These are phyloP conservation scores for Candida sithepensis DNA, from an alignment of 805 yeast species.

Conservation along the genomic window DNA sequence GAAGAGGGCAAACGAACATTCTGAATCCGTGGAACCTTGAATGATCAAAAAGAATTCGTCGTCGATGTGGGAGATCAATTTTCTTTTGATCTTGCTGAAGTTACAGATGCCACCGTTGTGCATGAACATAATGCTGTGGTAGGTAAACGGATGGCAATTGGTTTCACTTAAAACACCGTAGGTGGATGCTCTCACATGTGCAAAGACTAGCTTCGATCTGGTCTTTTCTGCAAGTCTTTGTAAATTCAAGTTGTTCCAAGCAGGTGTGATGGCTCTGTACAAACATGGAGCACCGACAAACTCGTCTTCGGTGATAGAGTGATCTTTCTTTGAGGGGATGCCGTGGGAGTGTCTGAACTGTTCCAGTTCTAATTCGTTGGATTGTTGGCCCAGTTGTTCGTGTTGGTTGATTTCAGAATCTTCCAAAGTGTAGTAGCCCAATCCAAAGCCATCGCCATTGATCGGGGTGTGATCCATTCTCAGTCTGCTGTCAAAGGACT, in stretches of 20 bases:
- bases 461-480: conserved; percentile 89
- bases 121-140: conserved; percentile 89
- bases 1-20: conserved; percentile 88
- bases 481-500: conserved; percentile 86
- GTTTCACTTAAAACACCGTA: conserved; percentile 93
- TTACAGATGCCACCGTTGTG: conserved; percentile 90
- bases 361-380: background rate
- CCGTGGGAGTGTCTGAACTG: background rate
- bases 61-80: conserved; percentile 63
- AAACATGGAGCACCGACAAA: conserved; percentile 73
- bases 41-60: conserved; percentile 77
- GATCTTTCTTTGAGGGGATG: background rate
- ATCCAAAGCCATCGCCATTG: conserved; percentile 98
- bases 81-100: conserved; percentile 70
- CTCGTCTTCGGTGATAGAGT: conserved; percentile 9
- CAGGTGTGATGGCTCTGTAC: conserved; percentile 94
- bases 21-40: conserved; percentile 95
- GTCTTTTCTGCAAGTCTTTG: conserved; percentile 87
- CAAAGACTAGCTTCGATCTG: conserved; percentile 78
- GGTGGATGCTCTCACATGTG: conserved; percentile 94
- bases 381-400: background rate
- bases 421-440: conserved; percentile 81
- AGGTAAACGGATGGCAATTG: conserved; percentile 94
- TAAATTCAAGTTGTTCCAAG: conserved; percentile 93
- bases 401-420: conserved; percentile 35